These are phyloP conservation scores for Vachellia pachyceras DNA, from an alignment of 306 rosid species.

Conservation along the genomic window DNA sequence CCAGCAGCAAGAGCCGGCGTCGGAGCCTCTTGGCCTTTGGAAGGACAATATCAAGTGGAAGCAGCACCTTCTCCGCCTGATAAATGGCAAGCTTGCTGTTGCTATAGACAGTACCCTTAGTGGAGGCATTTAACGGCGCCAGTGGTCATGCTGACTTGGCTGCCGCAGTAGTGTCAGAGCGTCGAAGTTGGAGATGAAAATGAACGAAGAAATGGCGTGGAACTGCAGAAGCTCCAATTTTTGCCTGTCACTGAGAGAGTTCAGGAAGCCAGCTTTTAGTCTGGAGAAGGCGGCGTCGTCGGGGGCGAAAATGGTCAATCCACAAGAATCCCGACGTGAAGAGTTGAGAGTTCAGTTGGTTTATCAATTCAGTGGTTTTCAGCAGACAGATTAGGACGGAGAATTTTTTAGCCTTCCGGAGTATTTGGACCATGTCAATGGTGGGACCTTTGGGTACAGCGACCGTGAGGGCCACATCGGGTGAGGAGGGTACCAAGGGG, in stretches of 20 bases:
- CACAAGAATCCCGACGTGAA: slow-evolving; percentile 39
- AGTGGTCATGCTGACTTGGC: slow-evolving; percentile 51
- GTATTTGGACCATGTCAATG: slow-evolving; percentile 46
- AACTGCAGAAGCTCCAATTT: slow-evolving; percentile 58
- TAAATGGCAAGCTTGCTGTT: slow-evolving; percentile 55
- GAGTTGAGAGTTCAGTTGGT: slow-evolving; percentile 54
- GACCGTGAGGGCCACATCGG: slow-evolving; percentile 40
- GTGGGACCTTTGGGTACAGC: slow-evolving; percentile 39
- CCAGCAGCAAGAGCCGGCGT: slow-evolving; percentile 39
- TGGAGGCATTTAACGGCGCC: slow-evolving; percentile 59
- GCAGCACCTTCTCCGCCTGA: slow-evolving; percentile 53
- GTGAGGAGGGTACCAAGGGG: slow-evolving; percentile 18
- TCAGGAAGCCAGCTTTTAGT: slow-evolving; percentile 18
- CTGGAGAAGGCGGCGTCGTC: slow-evolving; percentile 49
- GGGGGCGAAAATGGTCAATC: slow-evolving; percentile 57
- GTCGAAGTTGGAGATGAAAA: slow-evolving; percentile 50
- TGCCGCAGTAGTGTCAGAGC: slow-evolving; percentile 50
- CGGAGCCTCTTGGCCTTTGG: slow-evolving; percentile 47
- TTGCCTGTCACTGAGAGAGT: slow-evolving; percentile 18
- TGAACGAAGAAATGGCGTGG: slow-evolving; percentile 48
- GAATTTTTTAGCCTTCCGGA: slow-evolving; percentile 50
- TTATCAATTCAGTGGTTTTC: slow-evolving; percentile 49
- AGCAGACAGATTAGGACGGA: slow-evolving; percentile 52
- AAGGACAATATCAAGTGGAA: slow-evolving; percentile 54
- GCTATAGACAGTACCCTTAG: slow-evolving; percentile 48